These are phyloP conservation scores for Kodamaea derodonti DNA, from an alignment of 1,139 yeast genomes.

Conservation along the genomic window DNA sequence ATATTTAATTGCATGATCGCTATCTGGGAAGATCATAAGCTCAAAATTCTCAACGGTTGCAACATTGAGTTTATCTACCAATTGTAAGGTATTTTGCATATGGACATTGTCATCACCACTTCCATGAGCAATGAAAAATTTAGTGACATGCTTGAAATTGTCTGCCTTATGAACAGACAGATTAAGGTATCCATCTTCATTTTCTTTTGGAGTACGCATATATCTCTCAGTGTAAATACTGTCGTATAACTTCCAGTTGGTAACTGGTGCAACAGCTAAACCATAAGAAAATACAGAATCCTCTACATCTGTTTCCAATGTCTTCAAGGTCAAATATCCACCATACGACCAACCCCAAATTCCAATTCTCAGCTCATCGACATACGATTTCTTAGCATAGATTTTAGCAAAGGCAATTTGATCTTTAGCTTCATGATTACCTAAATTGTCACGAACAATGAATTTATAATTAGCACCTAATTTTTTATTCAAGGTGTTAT, in stretches of 20 bases:
- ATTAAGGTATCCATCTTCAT: conserved; percentile 51
- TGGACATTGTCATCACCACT: conserved; percentile 84
- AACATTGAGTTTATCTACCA: conserved; percentile 59
- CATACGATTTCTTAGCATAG: conserved; percentile 53
- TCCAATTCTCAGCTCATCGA: conserved; percentile 57
- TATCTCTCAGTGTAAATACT: conserved; percentile 77
- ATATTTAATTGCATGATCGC: conserved; percentile 67
- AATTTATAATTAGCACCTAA: conserved; percentile 52
- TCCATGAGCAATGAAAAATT: conserved; percentile 74
- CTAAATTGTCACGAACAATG: conserved; percentile 61
- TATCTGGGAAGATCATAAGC: conserved; percentile 72
- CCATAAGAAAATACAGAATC: conserved; percentile 62
- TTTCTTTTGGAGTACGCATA: conserved; percentile 66
- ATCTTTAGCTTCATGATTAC: conserved; percentile 65
- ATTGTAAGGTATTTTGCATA: conserved; percentile 64
- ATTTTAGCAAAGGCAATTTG: conserved; percentile 65
- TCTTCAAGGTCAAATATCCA: conserved; percentile 71
- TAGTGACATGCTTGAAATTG: conserved; percentile 44
- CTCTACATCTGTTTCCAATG: conserved; percentile 62
- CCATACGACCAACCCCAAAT: conserved; percentile 89
- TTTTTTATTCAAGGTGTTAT: conserved; percentile 37
- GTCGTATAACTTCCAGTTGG: conserved; percentile 73
- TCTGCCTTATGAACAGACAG: conserved; percentile 52
- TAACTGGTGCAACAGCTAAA: conserved; percentile 77
- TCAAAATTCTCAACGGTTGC: conserved; percentile 65